phyloP scores from a whole-genome alignment of 2,329 filamentous ascomycete genomes.

The Akanthomyces uredinophilus region DNA sequence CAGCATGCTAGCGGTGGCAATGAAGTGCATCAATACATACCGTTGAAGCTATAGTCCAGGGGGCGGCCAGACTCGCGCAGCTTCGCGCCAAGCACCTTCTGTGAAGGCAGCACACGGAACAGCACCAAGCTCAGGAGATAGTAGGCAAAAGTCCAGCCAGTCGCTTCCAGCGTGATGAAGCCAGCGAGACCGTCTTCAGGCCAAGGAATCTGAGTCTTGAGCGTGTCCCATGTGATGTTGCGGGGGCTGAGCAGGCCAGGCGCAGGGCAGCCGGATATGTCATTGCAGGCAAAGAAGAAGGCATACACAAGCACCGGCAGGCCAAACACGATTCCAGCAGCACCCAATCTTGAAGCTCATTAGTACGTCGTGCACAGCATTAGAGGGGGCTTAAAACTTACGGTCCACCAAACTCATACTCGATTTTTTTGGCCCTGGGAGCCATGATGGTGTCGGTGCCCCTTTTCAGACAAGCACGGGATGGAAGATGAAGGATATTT shows the following conservation, averaged over 20 bases:
- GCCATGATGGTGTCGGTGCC: constrained; percentile 25
- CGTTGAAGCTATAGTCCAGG: constrained; percentile 74
- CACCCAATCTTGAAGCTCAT: constrained; percentile 54
- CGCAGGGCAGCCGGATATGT: constrained; percentile 78
- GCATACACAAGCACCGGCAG: constrained; percentile 70
- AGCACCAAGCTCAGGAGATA: constrained; percentile 69
- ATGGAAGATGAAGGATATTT: neutral
- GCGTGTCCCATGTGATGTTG: constrained; percentile 58
- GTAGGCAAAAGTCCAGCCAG: constrained; percentile 65
- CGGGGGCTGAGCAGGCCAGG: constrained; percentile 67
- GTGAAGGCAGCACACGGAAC: constrained; percentile 67
- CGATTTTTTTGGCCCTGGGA: constrained; percentile 23
- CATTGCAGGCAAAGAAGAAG: constrained; percentile 79
- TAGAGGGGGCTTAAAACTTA: neutral
- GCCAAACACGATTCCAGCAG: constrained; percentile 67
- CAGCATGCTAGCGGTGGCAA: fast-evolving
- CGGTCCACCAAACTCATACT: constrained; percentile 15
- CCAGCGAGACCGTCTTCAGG: constrained; percentile 60
- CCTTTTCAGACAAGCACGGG: neutral
- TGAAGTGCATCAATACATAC: constrained; percentile 32
- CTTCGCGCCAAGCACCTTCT: constrained; percentile 61
- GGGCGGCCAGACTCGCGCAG: constrained; percentile 59
- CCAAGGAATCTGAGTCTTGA: constrained; percentile 76
- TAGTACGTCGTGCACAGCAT: neutral
- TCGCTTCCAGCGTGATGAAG: constrained; percentile 61